A percentile compares a stretch with the other conserved stretches of the same genome.
These are phyloP conservation scores for Trametes maxima DNA, from an alignment of 768 basidiomycete genomes.

Conservation along the genomic window DNA sequence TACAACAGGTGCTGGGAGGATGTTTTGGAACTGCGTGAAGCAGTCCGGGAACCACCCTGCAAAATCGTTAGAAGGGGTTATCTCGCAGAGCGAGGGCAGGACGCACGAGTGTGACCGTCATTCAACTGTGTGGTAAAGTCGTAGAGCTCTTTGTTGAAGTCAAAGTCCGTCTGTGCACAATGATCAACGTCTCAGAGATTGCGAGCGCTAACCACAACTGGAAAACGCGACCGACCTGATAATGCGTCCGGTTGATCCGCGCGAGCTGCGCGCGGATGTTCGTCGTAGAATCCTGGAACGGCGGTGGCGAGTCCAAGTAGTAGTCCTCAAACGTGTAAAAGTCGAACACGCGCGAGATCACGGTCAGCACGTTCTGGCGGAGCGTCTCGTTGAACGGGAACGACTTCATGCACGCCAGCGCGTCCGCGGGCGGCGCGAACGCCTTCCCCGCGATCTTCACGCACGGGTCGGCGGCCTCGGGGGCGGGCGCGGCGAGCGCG, in stretches of 20 bases:
- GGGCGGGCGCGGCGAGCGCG: slow-evolving; percentile 2
- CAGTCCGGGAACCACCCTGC: slow-evolving; percentile 60
- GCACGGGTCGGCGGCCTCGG: slow-evolving; percentile 36
- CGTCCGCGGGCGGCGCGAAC: slow-evolving; percentile 55
- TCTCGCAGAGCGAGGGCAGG: neutral
- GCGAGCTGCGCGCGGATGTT: slow-evolving; percentile 54
- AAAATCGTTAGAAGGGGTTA: neutral
- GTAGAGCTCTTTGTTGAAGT: slow-evolving; percentile 61
- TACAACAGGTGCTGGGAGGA: slow-evolving; percentile 59
- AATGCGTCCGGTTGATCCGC: slow-evolving; percentile 51
- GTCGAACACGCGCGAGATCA: slow-evolving; percentile 38
- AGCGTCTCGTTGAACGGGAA: slow-evolving; percentile 45
- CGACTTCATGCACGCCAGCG: slow-evolving; percentile 58
- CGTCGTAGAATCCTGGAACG: slow-evolving; percentile 50
- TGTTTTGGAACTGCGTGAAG: slow-evolving; percentile 47
- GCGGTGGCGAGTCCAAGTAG: slow-evolving; percentile 39
- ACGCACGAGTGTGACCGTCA: slow-evolving; percentile 65
- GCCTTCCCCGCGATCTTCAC: slow-evolving; percentile 37
- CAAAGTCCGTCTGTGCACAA: slow-evolving; percentile 58
- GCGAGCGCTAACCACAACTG: too few species aligned
- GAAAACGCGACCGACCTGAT: slow-evolving; percentile 41
- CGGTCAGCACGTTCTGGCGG: slow-evolving; percentile 39
- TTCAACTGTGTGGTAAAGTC: slow-evolving; percentile 58
- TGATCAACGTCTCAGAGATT: neutral
- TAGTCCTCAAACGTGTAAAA: slow-evolving; percentile 46